Percentiles rank a stretch among this genome's conserved stretches.
These are phyloP conservation scores for Phytophthora podocarpi DNA, from an alignment of 352 stramenopile genomes.

Conservation along the genomic window DNA sequence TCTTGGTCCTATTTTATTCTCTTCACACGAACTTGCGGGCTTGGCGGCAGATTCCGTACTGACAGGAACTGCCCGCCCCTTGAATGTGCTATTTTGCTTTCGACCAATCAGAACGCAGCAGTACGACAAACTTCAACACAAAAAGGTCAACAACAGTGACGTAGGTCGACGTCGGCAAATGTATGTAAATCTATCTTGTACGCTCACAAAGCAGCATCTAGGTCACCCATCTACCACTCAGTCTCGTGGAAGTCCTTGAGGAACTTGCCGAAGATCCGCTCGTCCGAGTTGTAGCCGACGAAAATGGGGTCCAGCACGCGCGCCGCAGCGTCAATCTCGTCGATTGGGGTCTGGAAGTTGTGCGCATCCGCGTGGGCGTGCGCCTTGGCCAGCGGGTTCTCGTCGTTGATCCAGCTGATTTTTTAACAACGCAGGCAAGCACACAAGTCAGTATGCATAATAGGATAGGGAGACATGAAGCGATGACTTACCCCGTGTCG, in stretches of 20 bases:
- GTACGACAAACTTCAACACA: slow-evolving; percentile 26
- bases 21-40: slow-evolving; percentile 14
- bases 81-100: slow-evolving; percentile 25
- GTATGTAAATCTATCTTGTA: slow-evolving; percentile 17
- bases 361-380: slow-evolving; percentile 91
- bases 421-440: not conserved
- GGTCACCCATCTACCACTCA: slow-evolving; percentile 70
- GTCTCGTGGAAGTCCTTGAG: slow-evolving; percentile 92
- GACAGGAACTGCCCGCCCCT: slow-evolving; percentile 8
- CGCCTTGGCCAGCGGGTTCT: slow-evolving; percentile 95
- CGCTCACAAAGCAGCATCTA: not conserved
- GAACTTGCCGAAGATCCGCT: slow-evolving; percentile 80
- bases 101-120: slow-evolving; percentile 21
- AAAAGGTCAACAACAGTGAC: not conserved
- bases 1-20: not conserved
- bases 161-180: slow-evolving; percentile 1
- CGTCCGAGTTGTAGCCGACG: slow-evolving; percentile 76
- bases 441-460: slow-evolving; percentile 1
- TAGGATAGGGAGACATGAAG: not conserved
- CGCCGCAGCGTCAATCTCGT: slow-evolving; percentile 96
- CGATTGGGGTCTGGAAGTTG: slow-evolving; percentile 97
- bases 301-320: slow-evolving; percentile 97
- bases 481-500: slow-evolving; percentile 91
- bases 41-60: slow-evolving; percentile 25
- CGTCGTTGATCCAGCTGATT: slow-evolving; percentile 97